Base-by-base conservation (phyloP, 202 grass and related monocot species). In the Carex sylvatica region DNA sequence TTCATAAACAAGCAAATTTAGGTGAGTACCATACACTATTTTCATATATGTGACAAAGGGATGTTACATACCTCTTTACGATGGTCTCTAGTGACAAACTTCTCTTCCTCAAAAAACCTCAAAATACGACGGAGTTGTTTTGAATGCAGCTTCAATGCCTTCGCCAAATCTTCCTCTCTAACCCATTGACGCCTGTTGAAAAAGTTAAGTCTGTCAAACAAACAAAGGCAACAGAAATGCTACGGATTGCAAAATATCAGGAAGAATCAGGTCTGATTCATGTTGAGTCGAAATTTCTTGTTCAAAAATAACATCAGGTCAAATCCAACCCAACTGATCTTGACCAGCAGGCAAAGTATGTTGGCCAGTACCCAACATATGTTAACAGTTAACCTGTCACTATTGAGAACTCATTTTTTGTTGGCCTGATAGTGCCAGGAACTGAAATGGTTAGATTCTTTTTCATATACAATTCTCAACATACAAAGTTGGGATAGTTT, bases 51-150 rank as follows among this genome's bases (percentile, higher is more conserved):
- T 8, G 28, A 56, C 56, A 55, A 70, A 19, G 78, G 60, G 47
- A 58, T 40, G 83, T 74, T 67, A 86, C 64, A 83, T 79, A 98
- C 95, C 95, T 95, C 95, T 83, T 98, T 98, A 19, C 91, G 84
- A 84, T 98, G 95, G 85, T 91, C 95, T 81, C 95, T 90, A 36
- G 89, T 93, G 65, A 98, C 89, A 79, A 98, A 72, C 36, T 95
- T 98, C 76, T 98, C 95, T 80, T 98, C 95, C 87, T 98, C 92
- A 86, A 98, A 95, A 87, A 98, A 98, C 16, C 92, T 87, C 74
- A 98, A 90, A 80, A 92, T 87, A 71, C 90, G 90, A 2, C 92
- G 89, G 36, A 95, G 83, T 86, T 98, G 92, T 79, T 98, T 98
- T 0, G 89, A 91, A 75, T 98, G 95, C 61, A 98, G 89, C 72